A percentile compares a stretch with the other conserved stretches of the same genome.
phyloP scores from a whole-genome alignment of 2,329 filamentous ascomycete genomes.

The Trichoderma brevicompactum region DNA sequence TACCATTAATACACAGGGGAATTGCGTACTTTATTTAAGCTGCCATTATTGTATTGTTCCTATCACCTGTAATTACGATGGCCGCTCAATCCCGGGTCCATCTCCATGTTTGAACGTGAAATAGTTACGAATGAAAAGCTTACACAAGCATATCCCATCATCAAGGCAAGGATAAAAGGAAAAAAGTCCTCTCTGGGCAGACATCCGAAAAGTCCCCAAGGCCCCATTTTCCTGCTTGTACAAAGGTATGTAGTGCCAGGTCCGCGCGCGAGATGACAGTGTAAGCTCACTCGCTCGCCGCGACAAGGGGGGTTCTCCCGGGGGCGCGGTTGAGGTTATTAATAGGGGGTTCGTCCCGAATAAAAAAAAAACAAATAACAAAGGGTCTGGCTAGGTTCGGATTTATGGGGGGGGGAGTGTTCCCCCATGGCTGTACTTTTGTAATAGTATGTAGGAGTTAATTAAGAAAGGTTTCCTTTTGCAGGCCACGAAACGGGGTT shows the following conservation, averaged over 20 bases:
- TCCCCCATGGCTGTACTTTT: no score
- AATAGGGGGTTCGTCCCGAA: conserved; percentile 13
- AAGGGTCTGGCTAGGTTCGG: neutral
- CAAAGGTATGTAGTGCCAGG: neutral
- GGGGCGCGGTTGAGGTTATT: neutral
- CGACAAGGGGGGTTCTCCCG: neutral
- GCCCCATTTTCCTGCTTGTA: no score
- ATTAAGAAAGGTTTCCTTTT: no score
- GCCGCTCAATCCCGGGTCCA: neutral
- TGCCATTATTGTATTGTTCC: neutral
- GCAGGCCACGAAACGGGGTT: no score
- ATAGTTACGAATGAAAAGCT: neutral
- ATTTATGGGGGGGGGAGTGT: no score
- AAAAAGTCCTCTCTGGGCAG: neutral
- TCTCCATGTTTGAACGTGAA: neutral
- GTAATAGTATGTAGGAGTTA: no score
- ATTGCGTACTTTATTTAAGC: neutral
- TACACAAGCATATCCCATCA: neutral
- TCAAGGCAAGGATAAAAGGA: neutral
- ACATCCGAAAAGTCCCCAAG: neutral
- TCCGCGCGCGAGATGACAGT: neutral
- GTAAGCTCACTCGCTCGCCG: neutral
- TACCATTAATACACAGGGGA: conserved; percentile 32
- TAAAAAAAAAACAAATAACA: neutral
- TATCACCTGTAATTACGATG: neutral